These are phyloP conservation scores for Mucor lusitanicus DNA, from an alignment of 371 early-diverging fungal species.

Conservation along the genomic window DNA sequence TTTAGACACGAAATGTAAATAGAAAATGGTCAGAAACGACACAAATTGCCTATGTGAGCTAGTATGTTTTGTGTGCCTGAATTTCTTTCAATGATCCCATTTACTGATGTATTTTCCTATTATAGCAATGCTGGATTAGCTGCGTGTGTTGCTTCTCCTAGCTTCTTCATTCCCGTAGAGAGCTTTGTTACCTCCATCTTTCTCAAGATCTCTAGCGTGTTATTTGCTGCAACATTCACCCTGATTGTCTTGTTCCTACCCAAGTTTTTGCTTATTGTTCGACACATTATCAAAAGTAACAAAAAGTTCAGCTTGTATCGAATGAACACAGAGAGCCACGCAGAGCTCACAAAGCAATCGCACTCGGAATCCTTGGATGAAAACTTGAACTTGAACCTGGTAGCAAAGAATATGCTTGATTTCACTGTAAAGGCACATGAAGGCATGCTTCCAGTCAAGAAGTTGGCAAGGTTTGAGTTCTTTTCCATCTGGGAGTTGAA, in stretches of 20 bases:
- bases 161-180: constrained; percentile 33
- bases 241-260: constrained; percentile 36
- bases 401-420: constrained; percentile 33
- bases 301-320: constrained; percentile 20
- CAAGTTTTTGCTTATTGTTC: constrained; percentile 26
- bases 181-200: constrained; percentile 25
- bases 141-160: constrained; percentile 28
- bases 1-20: constrained; percentile 38
- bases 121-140: constrained; percentile 36
- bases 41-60: constrained; percentile 50
- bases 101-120: not conserved
- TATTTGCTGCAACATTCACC: constrained; percentile 40
- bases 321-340: constrained; percentile 15
- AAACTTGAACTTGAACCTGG: constrained; percentile 17
- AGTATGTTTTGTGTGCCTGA: constrained; percentile 31
- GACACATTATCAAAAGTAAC: constrained; percentile 22
- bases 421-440: constrained; percentile 38
- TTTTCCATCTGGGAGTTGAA: constrained; percentile 50
- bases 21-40: constrained; percentile 47
- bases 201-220: constrained; percentile 30
- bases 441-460: constrained; percentile 46
- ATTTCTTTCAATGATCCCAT: not conserved
- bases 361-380: constrained; percentile 9
- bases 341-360: constrained; percentile 7
- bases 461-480: constrained; percentile 30